A percentile compares a stretch with the other conserved stretches of the same genome.
Evolutionary conservation across 345 rosid species (phyloP).

Genomic region (Geranium brycei): DNA sequence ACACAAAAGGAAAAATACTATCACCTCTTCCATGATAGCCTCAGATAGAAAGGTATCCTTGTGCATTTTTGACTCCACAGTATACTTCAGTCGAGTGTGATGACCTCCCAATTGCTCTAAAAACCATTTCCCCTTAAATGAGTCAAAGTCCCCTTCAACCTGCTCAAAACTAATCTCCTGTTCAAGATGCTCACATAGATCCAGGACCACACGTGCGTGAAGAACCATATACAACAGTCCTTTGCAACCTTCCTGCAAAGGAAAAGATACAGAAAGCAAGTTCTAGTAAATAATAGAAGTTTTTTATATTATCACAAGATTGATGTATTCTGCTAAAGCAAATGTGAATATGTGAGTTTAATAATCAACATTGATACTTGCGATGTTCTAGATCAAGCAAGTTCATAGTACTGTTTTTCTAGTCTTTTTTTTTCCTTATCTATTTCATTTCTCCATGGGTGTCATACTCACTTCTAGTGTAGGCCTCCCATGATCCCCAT

Average conservation of each 20-base stretch:
- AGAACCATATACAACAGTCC: constrained; percentile 91
- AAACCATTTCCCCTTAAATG: constrained; percentile 88
- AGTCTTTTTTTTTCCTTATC: background rate
- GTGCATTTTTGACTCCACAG: constrained; percentile 84
- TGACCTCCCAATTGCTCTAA: constrained; percentile 82
- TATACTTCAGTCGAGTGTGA: constrained; percentile 78
- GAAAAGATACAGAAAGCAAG: background rate
- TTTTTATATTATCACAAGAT: background rate
- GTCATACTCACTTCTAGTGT: background rate
- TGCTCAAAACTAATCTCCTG: constrained; percentile 82
- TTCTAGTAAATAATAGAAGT: background rate
- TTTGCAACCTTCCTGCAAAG: constrained; percentile 82
- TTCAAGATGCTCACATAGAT: constrained; percentile 65
- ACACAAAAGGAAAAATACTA: background rate
- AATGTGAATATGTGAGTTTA: background rate
- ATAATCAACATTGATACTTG: background rate
- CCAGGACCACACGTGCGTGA: constrained; percentile 88
- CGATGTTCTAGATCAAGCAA: background rate
- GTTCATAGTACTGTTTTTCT: background rate
- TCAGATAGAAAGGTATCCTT: constrained; percentile 82
- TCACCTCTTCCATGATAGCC: constrained; percentile 96
- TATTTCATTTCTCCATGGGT: background rate
- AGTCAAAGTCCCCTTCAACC: constrained; percentile 88
- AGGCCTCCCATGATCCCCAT: background rate
- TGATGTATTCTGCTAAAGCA: background rate